Evolutionary conservation across 441 rosid species (phyloP).

Genomic region (Pelargonium fulgidum): DNA sequence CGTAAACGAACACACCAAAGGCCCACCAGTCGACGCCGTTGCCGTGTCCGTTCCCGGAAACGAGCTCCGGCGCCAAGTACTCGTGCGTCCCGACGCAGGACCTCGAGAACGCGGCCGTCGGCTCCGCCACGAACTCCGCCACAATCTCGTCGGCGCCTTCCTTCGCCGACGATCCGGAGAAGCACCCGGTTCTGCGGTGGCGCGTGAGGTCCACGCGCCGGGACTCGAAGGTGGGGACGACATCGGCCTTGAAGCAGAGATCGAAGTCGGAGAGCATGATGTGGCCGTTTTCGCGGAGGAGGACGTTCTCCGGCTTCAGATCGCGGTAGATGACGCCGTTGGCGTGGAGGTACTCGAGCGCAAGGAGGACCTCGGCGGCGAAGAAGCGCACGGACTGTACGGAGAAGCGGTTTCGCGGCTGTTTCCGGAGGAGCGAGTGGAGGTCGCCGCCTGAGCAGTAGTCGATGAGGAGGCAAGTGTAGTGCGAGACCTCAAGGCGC

Average conservation of each 20-base stretch:
- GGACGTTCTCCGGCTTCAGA: slow-evolving; percentile 60
- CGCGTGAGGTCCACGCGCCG: background rate
- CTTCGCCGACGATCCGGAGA: background rate
- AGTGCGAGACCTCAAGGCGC: slow-evolving; percentile 54
- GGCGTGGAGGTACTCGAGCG: slow-evolving; percentile 64
- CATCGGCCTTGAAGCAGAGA: slow-evolving; percentile 50
- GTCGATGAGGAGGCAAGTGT: slow-evolving; percentile 61
- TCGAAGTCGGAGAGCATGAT: slow-evolving; percentile 61
- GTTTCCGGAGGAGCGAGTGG: slow-evolving; percentile 49
- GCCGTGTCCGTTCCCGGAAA: slow-evolving; percentile 50
- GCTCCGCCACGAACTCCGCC: slow-evolving; percentile 51
- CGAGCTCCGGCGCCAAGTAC: slow-evolving; percentile 59
- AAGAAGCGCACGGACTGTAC: slow-evolving; percentile 46
- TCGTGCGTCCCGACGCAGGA: slow-evolving; percentile 65
- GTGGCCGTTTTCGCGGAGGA: slow-evolving; percentile 55
- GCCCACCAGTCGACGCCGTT: slow-evolving; percentile 76
- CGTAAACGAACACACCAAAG: slow-evolving; percentile 53
- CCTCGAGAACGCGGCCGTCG: slow-evolving; percentile 41
- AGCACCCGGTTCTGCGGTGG: background rate
- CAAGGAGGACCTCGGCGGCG: slow-evolving; percentile 61
- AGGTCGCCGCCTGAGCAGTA: slow-evolving; percentile 65
- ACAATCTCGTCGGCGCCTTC: slow-evolving; percentile 23
- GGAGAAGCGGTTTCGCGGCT: slow-evolving; percentile 45
- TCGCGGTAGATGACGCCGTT: slow-evolving; percentile 60
- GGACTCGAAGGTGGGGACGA: slow-evolving; percentile 34